Conservation (phyloP, 1,284 basidiomycete genomes). For the Puccinia horiana region DNA sequence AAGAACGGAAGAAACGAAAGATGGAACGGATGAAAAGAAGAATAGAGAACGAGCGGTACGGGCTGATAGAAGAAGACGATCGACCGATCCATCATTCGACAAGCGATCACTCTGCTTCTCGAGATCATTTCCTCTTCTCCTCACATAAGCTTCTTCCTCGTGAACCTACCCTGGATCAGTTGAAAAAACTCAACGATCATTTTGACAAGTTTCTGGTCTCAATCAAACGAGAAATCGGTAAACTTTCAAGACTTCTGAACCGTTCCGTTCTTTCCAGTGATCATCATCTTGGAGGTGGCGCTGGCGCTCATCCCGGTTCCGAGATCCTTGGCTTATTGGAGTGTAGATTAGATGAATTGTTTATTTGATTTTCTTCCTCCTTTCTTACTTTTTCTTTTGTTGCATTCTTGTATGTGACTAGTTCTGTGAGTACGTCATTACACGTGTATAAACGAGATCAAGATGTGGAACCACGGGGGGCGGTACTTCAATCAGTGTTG, state of each 20-base stretch:
- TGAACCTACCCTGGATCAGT: background rate
- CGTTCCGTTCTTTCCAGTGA: background rate
- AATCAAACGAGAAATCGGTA: slow-evolving; percentile 26
- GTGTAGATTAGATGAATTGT: slow-evolving; percentile 20
- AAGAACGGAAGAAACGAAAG: slow-evolving; percentile 5
- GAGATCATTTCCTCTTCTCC: background rate
- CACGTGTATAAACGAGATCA: no score
- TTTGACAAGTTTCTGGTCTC: slow-evolving; percentile 29
- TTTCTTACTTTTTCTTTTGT: background rate
- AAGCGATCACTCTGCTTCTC: no score
- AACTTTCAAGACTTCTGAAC: background rate
- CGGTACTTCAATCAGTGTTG: no score
- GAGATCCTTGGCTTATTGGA: no score
- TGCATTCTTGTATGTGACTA: background rate
- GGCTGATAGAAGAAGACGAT: slow-evolving; percentile 30
- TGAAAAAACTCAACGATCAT: slow-evolving; percentile 17
- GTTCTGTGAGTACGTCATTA: background rate
- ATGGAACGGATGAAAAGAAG: slow-evolving; percentile 7
- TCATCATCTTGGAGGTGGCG: background rate
- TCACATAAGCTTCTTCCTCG: background rate
- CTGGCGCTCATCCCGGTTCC: no score
- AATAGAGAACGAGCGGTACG: slow-evolving; percentile 33
- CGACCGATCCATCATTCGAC: background rate
- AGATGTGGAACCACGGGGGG: no score
- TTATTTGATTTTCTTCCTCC: background rate